A percentile compares a stretch with the other conserved stretches of the same genome.
Conservation (phyloP, 169 alveolate species). For the Plasmodium knowlesi region DNA sequence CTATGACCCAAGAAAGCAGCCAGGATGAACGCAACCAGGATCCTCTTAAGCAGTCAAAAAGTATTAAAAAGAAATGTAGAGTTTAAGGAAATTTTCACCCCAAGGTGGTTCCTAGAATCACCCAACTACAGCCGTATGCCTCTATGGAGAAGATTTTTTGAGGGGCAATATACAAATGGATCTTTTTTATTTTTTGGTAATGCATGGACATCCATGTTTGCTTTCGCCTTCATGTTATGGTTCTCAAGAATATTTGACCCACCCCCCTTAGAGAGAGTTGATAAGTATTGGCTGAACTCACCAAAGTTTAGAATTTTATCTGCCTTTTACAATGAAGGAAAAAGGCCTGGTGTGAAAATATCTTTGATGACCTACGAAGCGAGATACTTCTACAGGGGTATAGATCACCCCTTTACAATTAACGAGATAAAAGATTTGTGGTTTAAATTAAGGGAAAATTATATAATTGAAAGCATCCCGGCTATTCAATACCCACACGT, state of each 20-base stretch:
- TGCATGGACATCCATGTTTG: conserved; percentile 91
- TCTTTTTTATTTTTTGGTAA: conserved; percentile 88
- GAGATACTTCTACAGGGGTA: conserved; percentile 89
- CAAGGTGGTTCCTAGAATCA: conserved; percentile 88
- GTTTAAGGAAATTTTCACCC: conserved; percentile 81
- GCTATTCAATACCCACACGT: conserved; percentile 92
- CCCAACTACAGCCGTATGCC: conserved; percentile 90
- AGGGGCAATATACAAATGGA: conserved; percentile 87
- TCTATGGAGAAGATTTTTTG: conserved; percentile 88
- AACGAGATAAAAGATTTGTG: conserved; percentile 89
- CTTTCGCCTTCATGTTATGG: conserved; percentile 89
- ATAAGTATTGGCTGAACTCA: conserved; percentile 89
- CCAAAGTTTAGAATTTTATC: conserved; percentile 88
- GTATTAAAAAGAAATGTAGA: conserved; percentile 78
- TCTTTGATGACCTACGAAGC: conserved; percentile 88
- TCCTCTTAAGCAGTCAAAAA: conserved; percentile 13
- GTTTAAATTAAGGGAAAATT: conserved; percentile 88
- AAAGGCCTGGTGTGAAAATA: conserved; percentile 89
- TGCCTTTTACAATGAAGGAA: conserved; percentile 91
- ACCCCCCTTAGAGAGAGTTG: conserved; percentile 90
- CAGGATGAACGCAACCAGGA: conserved; percentile 48
- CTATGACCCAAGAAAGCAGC: not conserved
- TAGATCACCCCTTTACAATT: conserved; percentile 90
- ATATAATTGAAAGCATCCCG: conserved; percentile 85
- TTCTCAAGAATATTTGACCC: conserved; percentile 87